These are phyloP conservation scores for Phytophthora parvispora DNA, from an alignment of 352 stramenopile species.

Conservation along the genomic window DNA sequence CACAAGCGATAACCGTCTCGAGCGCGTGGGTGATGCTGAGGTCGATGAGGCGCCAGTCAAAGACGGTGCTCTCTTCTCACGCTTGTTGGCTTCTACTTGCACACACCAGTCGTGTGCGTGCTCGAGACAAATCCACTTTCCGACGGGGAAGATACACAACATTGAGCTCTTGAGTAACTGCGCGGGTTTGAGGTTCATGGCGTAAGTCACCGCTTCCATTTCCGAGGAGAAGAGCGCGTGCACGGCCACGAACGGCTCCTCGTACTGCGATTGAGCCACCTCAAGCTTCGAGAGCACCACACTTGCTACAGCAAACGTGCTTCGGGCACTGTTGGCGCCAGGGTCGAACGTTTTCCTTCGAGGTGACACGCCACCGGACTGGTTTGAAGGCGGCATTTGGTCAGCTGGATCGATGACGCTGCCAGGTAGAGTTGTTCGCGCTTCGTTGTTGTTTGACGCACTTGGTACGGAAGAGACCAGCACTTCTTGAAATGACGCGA, in stretches of 20 bases:
- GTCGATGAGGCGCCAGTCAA: neutral
- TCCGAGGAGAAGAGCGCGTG: conserved; percentile 59
- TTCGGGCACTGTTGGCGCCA: neutral
- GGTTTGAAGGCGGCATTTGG: neutral
- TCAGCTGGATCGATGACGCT: neutral
- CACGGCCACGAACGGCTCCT: conserved; percentile 65
- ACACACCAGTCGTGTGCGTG: conserved; percentile 74
- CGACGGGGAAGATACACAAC: conserved; percentile 64
- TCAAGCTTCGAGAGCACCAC: conserved; percentile 66
- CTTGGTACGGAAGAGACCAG: neutral
- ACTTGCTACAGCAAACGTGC: conserved; percentile 60
- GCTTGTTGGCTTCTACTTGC: conserved; percentile 62
- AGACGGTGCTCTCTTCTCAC: conserved; percentile 42
- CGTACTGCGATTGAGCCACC: conserved; percentile 44
- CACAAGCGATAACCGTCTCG: conserved; percentile 3
- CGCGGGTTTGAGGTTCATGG: conserved; percentile 42
- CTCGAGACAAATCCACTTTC: conserved; percentile 62
- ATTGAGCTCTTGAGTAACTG: conserved; percentile 56
- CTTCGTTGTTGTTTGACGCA: neutral
- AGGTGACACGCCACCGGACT: conserved; percentile 13
- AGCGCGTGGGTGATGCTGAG: neutral
- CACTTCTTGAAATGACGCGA: conserved; percentile 58
- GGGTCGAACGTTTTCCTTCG: conserved; percentile 4
- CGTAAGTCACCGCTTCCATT: conserved; percentile 54
- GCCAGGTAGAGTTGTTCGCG: neutral